phyloP scores from a whole-genome alignment of 306 rosid species.

The Sicyos baderoa region DNA sequence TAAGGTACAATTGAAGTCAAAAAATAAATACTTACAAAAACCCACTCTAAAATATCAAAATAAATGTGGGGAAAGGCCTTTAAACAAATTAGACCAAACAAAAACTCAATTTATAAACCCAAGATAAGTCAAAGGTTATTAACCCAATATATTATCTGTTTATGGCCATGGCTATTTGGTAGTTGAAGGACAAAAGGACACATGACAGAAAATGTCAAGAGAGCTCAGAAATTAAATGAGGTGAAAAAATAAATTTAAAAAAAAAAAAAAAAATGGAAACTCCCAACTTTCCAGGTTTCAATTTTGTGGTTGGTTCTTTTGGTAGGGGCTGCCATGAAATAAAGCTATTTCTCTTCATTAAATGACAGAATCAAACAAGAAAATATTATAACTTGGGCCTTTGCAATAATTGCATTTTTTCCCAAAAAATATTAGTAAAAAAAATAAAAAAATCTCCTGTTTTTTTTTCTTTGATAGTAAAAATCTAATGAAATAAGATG shows the following conservation, averaged over 20 bases:
- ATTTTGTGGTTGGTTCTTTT: neutral
- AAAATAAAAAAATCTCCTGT: neutral
- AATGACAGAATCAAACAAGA: constrained; percentile 1
- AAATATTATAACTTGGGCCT: neutral
- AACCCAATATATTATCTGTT: neutral
- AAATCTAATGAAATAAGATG: neutral
- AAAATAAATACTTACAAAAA: too few species aligned
- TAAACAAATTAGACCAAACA: neutral
- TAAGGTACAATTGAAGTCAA: too few species aligned
- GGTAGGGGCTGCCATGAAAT: constrained; percentile 7
- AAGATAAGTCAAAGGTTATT: too few species aligned
- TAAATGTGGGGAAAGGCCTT: too few species aligned
- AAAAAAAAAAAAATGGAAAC: neutral
- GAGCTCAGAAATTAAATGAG: neutral
- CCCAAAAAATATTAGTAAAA: neutral
- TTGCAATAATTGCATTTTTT: neutral
- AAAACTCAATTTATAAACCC: too few species aligned
- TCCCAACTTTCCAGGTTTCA: neutral
- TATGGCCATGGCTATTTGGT: neutral
- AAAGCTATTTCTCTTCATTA: neutral
- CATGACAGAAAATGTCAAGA: neutral
- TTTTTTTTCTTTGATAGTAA: neutral
- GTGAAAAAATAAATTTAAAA: neutral
- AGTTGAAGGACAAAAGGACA: neutral
- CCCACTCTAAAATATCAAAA: too few species aligned